A percentile compares a stretch with the other conserved stretches of the same genome.
Evolutionary conservation across 1,284 basidiomycete genomes (phyloP).

Genomic region (Sparassis latifolia): DNA sequence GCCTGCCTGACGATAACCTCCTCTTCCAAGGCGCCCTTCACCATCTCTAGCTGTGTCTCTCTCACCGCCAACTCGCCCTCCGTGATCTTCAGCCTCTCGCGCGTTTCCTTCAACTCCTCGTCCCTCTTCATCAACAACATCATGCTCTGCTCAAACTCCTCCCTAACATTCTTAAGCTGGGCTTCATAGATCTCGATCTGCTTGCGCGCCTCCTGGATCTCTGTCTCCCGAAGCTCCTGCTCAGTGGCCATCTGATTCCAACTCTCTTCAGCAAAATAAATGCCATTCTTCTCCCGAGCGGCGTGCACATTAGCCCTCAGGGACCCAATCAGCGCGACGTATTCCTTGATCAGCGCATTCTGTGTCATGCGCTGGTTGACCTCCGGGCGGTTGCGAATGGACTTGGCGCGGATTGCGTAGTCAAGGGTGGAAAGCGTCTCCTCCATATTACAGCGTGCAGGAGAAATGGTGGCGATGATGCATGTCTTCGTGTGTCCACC

Average conservation of each 20-base stretch:
- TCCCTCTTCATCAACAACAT: conserved; percentile 68
- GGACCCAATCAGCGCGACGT: conserved; percentile 91
- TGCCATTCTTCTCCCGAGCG: conserved; percentile 90
- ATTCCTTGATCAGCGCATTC: conserved; percentile 90
- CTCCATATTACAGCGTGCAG: conserved; percentile 89
- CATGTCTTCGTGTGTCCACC: conserved; percentile 98
- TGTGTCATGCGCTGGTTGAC: conserved; percentile 93
- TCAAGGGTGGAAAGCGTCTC: conserved; percentile 98
- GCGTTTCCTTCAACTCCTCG: conserved; percentile 65
- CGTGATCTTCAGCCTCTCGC: conserved; percentile 50
- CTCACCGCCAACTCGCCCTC: conserved; percentile 47
- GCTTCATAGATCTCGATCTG: conserved; percentile 80
- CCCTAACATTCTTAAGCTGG: conserved; percentile 73
- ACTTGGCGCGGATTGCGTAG: conserved; percentile 94
- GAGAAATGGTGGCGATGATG: conserved; percentile 94
- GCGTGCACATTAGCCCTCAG: conserved; percentile 89
- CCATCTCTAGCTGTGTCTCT: conserved; percentile 47
- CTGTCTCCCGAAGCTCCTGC: conserved; percentile 69
- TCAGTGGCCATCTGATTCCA: conserved; percentile 81
- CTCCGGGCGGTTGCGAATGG: conserved; percentile 94
- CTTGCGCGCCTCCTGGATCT: conserved; percentile 75
- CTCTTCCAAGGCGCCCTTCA: conserved; percentile 62
- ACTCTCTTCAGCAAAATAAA: conserved; percentile 85
- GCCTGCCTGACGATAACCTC: conserved; percentile 73
- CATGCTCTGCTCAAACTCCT: conserved; percentile 88